Conservation (phyloP, 2,329 filamentous ascomycete genomes). For the Beauveria pseudobassiana region DNA sequence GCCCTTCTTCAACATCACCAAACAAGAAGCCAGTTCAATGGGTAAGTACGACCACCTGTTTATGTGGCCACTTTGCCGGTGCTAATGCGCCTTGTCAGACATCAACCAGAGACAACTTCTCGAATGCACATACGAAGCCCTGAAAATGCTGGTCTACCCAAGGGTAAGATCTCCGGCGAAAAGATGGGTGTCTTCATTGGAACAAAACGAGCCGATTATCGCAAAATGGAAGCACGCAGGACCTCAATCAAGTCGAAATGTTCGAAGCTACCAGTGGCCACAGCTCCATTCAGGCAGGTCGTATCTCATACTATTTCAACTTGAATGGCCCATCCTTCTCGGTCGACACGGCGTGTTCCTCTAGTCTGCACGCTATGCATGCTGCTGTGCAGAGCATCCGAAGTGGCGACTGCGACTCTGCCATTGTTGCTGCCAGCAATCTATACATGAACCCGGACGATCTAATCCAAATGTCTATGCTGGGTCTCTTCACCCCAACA, state of each 20-base stretch:
- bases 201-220: slow-evolving; percentile 40
- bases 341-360: slow-evolving; percentile 46
- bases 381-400: slow-evolving; percentile 42
- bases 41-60: slow-evolving; percentile 14
- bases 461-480: slow-evolving; percentile 23
- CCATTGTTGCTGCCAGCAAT: slow-evolving; percentile 41
- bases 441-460: slow-evolving; percentile 39
- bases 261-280: slow-evolving; percentile 44
- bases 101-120: slow-evolving; percentile 46
- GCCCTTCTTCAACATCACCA: slow-evolving; percentile 44
- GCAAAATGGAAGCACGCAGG: slow-evolving; percentile 36
- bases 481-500: slow-evolving; percentile 37
- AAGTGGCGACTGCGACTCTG: slow-evolving; percentile 36
- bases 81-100: slow-evolving; percentile 24
- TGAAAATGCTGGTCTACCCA: slow-evolving; percentile 42
- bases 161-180: slow-evolving; percentile 36
- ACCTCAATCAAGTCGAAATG: slow-evolving; percentile 41
- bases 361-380: slow-evolving; percentile 42
- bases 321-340: slow-evolving; percentile 46
- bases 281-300: slow-evolving; percentile 45
- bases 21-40: slow-evolving; percentile 43
- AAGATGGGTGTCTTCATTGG: slow-evolving; percentile 45
- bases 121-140: slow-evolving; percentile 46
- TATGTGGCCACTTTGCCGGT: neutral
- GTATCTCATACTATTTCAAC: slow-evolving; percentile 49